phyloP scores from a whole-genome alignment of 306 rosid genomes.

The barrel medic (Medicago truncatula) region MtrunA17r5.0-ANR NC_053048.1:55582001-55582500 shows the following conservation, averaged over 20 bases:
- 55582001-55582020: slow-evolving; percentile 2
- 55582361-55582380: not conserved
- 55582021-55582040: slow-evolving; percentile 46
- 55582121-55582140: not conserved
- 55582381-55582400: not conserved
- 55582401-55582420: not conserved
- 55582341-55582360: not conserved
- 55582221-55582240: not conserved
- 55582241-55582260: not conserved
- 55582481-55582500: not conserved
- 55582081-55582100: slow-evolving; percentile 37
- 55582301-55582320: not conserved
- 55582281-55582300: not conserved
- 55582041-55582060: slow-evolving; percentile 56
- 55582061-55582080: slow-evolving; percentile 26
- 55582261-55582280: not conserved
- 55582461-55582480: not conserved
- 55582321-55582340: not conserved
- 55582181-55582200: not conserved
- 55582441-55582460: slow-evolving; percentile 8
- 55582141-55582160: not conserved
- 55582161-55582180: not conserved
- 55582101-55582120: slow-evolving; percentile 1
- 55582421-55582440: not conserved
- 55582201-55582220: not conserved